phyloP scores from a whole-genome alignment of 345 rosid species.

The Acer yangbiense region DNA sequence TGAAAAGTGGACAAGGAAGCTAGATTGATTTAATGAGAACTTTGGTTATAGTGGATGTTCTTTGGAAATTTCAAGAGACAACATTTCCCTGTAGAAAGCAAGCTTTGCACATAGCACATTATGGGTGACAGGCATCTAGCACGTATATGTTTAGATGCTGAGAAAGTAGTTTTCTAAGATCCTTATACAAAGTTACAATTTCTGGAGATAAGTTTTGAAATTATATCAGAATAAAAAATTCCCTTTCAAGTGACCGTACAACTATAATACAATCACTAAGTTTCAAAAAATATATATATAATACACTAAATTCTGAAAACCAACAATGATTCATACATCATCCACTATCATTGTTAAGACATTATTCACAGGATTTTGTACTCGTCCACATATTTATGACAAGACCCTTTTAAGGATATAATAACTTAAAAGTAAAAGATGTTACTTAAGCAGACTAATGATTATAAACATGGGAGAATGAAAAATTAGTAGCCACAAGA shows the following conservation, averaged over 20 bases:
- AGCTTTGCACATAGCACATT: background rate
- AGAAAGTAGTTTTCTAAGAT: background rate
- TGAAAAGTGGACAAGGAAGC: too few relatives aligned
- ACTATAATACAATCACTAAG: too few relatives aligned
- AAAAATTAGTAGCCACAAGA: too few relatives aligned
- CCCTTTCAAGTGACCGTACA: background rate
- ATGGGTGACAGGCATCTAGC: background rate
- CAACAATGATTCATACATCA: background rate
- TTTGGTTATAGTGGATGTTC: background rate
- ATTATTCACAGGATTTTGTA: background rate
- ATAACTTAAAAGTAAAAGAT: background rate
- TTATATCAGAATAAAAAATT: background rate
- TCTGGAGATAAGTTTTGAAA: background rate
- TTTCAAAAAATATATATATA: too few relatives aligned
- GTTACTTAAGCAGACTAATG: background rate
- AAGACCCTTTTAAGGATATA: background rate
- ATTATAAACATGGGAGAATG: too few relatives aligned
- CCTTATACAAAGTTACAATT: background rate
- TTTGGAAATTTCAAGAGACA: background rate
- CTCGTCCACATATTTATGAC: background rate
- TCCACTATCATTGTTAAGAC: background rate
- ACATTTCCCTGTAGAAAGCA: background rate
- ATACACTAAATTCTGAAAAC: background rate
- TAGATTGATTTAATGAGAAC: too few relatives aligned
- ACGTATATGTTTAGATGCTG: background rate